These are phyloP conservation scores for Dryadomyces sulphureus DNA, from an alignment of 2,329 filamentous ascomycete genomes.

Conservation along the genomic window DNA sequence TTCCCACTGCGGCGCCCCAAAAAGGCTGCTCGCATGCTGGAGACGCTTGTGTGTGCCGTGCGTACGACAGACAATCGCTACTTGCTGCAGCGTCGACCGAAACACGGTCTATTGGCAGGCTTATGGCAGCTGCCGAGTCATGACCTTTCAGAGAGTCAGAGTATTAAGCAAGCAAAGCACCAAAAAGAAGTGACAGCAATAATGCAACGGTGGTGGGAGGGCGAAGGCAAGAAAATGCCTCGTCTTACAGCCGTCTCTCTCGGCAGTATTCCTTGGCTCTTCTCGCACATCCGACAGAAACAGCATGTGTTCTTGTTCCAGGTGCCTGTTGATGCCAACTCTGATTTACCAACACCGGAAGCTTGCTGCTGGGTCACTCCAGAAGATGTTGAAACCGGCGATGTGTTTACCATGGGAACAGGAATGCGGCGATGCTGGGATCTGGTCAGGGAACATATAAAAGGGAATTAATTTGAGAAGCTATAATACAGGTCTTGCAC, in stretches of 20 bases:
- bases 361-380: background rate
- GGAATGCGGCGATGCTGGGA: slow-evolving; percentile 3
- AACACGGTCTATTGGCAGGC: slow-evolving; percentile 37
- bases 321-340: background rate
- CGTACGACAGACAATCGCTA: slow-evolving; percentile 27
- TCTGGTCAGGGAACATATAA: background rate
- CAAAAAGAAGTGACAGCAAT: slow-evolving; percentile 4
- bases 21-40: slow-evolving; percentile 35
- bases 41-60: slow-evolving; percentile 38
- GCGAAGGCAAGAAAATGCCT: background rate
- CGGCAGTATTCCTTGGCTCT: slow-evolving; percentile 40
- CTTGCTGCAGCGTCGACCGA: slow-evolving; percentile 34
- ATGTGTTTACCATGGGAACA: slow-evolving; percentile 1
- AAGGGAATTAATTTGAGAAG: background rate
- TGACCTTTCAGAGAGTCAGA: slow-evolving; percentile 1
- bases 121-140: slow-evolving; percentile 42
- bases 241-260: slow-evolving; percentile 22
- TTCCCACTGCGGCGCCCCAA: slow-evolving; percentile 37
- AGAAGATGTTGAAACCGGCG: background rate
- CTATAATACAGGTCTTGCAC: background rate
- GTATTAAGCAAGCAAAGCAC: background rate
- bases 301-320: slow-evolving; percentile 41
- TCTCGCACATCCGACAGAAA: slow-evolving; percentile 39
- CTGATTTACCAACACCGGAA: background rate
- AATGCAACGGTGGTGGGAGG: background rate